These are phyloP conservation scores for Acanthamoeba healyi DNA, from an alignment of 208 protist genomes.

Conservation along the genomic window DNA sequence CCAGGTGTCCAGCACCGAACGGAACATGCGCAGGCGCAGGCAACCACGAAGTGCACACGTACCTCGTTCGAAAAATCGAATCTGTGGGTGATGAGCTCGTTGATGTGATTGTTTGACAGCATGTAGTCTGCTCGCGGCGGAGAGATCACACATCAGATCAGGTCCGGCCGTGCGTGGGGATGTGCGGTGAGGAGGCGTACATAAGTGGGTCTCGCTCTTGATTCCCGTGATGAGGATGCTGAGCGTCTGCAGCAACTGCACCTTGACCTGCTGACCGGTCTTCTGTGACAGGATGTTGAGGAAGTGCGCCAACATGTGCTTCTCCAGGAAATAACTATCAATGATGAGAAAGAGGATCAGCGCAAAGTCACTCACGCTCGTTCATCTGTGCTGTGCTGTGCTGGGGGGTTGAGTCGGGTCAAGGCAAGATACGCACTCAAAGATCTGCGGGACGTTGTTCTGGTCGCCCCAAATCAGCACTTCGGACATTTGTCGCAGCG, in stretches of 20 bases:
- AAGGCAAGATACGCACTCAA: conserved; percentile 90
- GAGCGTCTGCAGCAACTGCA: conserved; percentile 91
- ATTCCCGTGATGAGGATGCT: conserved; percentile 91
- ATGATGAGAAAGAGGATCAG: too few species aligned
- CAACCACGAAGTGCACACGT: background rate
- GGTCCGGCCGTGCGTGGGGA: too few species aligned
- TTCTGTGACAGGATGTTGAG: conserved; percentile 88
- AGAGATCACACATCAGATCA: background rate
- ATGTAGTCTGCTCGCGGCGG: conserved; percentile 86
- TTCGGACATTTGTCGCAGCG: conserved; percentile 90
- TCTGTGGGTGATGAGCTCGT: conserved; percentile 92
- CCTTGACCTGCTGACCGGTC: conserved; percentile 83
- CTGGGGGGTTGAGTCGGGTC: too few species aligned
- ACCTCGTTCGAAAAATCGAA: conserved; percentile 93
- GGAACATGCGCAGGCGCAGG: background rate
- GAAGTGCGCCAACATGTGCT: conserved; percentile 89
- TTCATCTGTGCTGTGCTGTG: too few species aligned
- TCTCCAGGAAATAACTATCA: conserved; percentile 92
- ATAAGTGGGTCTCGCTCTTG: conserved; percentile 85
- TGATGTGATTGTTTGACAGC: conserved; percentile 94
- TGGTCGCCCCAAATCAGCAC: conserved; percentile 94
- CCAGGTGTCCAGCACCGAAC: too few species aligned
- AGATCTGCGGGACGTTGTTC: conserved; percentile 87
- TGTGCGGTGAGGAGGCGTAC: too few species aligned
- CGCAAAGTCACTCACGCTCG: too few species aligned